Evolutionary conservation across 2,329 filamentous ascomycete species (phyloP), one percentile per base, ranked within the genome.

Genomic region (Elsinoe australis): DNA sequence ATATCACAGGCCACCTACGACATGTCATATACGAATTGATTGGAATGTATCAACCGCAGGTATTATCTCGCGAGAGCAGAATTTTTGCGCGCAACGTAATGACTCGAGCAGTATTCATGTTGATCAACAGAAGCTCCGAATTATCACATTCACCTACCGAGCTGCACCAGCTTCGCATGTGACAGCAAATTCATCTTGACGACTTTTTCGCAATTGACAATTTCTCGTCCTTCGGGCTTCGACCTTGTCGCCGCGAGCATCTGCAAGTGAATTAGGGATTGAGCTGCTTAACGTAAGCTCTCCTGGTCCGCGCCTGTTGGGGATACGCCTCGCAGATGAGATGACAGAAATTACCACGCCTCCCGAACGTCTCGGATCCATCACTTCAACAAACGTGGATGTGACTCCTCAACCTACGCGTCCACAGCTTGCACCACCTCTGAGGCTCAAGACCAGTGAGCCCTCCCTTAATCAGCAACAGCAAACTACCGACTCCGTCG

Each of bases 381-480:
- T 48, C 24, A 21, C 45, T 29, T 32, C 45, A 9, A 32, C 38
- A 22, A 48, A 48, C 33, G 15, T 22, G 33, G 45, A 48, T 24
- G 45, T 48, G 2, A 48, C 45, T 28, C 33, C 45, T 36, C 45
- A 33, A 15, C 45, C 45, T 4, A 39, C 45, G 7, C 12, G 45
- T 24, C 45, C 45, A 12, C 31, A 26, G 29, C 21, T 48, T 12
- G 45, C 45, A 6, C 19, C 45, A 7, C 45, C 45, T 8, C 18
- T 48, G 45, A 35, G 45, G 21, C 33, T 48, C 12, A 48, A 48
- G 34, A 48, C 45, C n/a, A 36, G 31, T 18, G 45, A 48, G 5
- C 19, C 29, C 8, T 29, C 32, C 2, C 39, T 31, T 10, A 29
- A 39, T 22, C 32, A 36, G 21, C 33, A 48, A 17, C 22, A n/a